These are phyloP conservation scores for Acanthamoeba triangularis DNA, from an alignment of 208 protist species.

Conservation along the genomic window DNA sequence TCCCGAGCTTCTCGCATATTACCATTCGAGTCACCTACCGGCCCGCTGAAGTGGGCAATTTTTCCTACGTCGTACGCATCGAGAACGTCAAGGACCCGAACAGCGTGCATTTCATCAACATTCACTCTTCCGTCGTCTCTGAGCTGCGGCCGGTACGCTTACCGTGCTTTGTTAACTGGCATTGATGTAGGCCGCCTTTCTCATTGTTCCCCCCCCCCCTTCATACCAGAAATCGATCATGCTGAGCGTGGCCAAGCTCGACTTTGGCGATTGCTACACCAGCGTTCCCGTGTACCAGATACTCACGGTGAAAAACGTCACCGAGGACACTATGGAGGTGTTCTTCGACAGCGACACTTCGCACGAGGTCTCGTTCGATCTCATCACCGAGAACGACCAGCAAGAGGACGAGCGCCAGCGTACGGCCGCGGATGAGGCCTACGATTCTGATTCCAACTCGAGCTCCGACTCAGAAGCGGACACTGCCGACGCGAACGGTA, in stretches of 20 bases:
- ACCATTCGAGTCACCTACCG: conserved; percentile 77
- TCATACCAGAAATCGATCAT: conserved; percentile 80
- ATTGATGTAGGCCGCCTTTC: too few species aligned
- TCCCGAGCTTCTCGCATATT: conserved; percentile 78
- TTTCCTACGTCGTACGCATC: conserved; percentile 81
- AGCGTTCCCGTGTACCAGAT: conserved; percentile 69
- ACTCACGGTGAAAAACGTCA: conserved; percentile 84
- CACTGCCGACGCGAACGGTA: not conserved
- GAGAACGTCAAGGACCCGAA: conserved; percentile 84
- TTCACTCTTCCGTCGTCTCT: conserved; percentile 79
- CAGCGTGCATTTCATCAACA: conserved; percentile 78
- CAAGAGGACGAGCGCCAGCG: not conserved
- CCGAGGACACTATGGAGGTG: conserved; percentile 82
- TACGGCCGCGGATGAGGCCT: conserved; percentile 31
- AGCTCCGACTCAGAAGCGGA: not conserved
- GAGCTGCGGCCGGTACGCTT: conserved; percentile 79
- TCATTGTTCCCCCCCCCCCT: too few species aligned
- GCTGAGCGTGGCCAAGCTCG: conserved; percentile 78
- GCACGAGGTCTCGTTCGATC: conserved; percentile 80
- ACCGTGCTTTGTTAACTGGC: not conserved
- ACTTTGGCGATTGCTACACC: conserved; percentile 87
- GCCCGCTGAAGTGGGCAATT: conserved; percentile 75
- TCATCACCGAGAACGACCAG: conserved; percentile 75
- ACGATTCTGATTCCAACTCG: not conserved
- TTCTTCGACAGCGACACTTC: conserved; percentile 79